These are phyloP conservation scores for Astraeus odoratus DNA, from an alignment of 768 basidiomycete genomes.

Conservation along the genomic window DNA sequence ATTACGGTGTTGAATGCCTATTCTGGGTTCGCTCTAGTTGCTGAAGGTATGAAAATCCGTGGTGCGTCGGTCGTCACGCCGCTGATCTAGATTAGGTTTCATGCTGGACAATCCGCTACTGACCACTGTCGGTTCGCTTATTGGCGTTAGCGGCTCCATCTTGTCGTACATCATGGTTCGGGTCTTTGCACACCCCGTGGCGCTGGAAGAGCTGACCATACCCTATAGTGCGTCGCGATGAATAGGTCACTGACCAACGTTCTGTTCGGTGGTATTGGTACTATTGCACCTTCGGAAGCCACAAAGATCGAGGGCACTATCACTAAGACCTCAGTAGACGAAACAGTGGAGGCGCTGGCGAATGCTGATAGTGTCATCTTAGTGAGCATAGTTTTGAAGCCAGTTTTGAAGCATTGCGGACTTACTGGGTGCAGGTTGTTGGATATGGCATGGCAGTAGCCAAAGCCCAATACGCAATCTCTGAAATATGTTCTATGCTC, in stretches of 20 bases:
- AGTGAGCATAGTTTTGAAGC: constrained; percentile 28
- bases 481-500: constrained; percentile 69
- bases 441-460: constrained; percentile 93
- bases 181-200: neutral
- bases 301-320: constrained; percentile 81
- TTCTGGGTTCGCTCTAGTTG: constrained; percentile 85
- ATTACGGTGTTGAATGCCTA: constrained; percentile 90
- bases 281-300: constrained; percentile 45
- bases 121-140: constrained; percentile 78
- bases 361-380: constrained; percentile 83
- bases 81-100: constrained; percentile 42
- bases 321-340: constrained; percentile 72
- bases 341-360: constrained; percentile 68
- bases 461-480: constrained; percentile 76
- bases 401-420: neutral
- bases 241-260: constrained; percentile 83
- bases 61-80: neutral
- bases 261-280: constrained; percentile 78
- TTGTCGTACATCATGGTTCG: constrained; percentile 88
- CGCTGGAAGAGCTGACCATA: constrained; percentile 2
- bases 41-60: constrained; percentile 49
- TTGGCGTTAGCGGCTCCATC: constrained; percentile 87
- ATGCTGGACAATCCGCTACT: constrained; percentile 85
- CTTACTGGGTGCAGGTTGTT: constrained; percentile 45
- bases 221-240: constrained; percentile 78